Base-by-base conservation (phyloP, 441 rosid genomes). In the Gossypium davidsonii region DNA sequence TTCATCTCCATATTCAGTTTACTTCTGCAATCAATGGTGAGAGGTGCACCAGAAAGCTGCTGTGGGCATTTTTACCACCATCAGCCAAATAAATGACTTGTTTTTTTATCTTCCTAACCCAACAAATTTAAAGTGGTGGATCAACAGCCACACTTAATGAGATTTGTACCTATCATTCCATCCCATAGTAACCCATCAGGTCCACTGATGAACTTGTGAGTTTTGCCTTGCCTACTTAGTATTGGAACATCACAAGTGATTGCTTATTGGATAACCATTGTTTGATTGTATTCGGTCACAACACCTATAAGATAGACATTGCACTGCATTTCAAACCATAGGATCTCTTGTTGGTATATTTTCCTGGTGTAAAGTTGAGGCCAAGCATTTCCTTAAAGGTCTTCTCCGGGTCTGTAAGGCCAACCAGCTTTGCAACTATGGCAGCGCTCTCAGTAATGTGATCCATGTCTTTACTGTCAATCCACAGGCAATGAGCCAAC, bases 311-410 rank as follows among this genome's bases (percentile, higher is more conserved):
- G 70, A 76, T 67, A 55, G 91, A 85, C 76, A 81, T 60, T 26
- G 84, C 81, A 8, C 81, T 83, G 73, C 83, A 86, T 78, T 65
- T 90, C 87, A 90, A 90, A 26, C 84, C 57, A 31, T 78, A 82
- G 20, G 77, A 67, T 78, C 78, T 80, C 79, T 79, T 83, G 73
- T 68, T 63, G 18, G 69, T 74, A 37, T 53, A 74, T 49, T 76
- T 79, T 55, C 52, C 59, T 12, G 95, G 92, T 14, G 91, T 74
- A 46, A 91, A 86, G 79, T 85, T 90, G 72, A 91, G 93, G 15
- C 97, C 94, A 61, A 83, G 89, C 91, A 91, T 86, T 78, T 89
- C 93, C 79, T 84, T 90, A 73, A 88, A 83, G 10, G 89, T 82
- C 73, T 85, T 81, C 76, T 86, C 88, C 48, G 85, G 89, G 75